A percentile compares a stretch with the other conserved stretches of the same genome.
Conservation (phyloP, 345 rosid species). For the Citrus trifoliata region DNA sequence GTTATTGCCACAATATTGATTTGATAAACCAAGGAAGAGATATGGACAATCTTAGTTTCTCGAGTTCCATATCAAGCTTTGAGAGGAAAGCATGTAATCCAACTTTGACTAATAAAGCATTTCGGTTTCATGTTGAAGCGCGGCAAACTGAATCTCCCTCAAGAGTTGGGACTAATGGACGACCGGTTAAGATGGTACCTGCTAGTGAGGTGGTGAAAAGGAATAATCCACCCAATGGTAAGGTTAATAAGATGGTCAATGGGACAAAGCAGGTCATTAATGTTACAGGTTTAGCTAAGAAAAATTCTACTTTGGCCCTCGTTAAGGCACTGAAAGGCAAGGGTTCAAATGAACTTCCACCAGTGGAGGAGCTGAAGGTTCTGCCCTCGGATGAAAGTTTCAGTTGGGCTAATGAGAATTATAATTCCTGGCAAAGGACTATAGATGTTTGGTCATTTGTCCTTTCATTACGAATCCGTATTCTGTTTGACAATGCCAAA, state of each 20-base stretch:
- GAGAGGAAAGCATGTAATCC: conserved; percentile 32
- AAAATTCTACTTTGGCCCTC: conserved; percentile 32
- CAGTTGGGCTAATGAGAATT: conserved; percentile 95
- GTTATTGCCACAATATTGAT: conserved; percentile 37
- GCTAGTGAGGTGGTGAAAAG: conserved; percentile 59
- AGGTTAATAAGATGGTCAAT: conserved; percentile 50
- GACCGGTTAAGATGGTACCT: conserved; percentile 78
- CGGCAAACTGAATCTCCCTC: conserved; percentile 53
- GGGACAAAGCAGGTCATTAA: conserved; percentile 53
- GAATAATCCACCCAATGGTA: conserved; percentile 32
- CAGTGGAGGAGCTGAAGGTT: conserved; percentile 57
- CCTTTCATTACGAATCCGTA: conserved; percentile 61
- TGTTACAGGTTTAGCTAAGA: conserved; percentile 55
- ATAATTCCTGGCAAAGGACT: conserved; percentile 65
- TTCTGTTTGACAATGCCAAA: conserved; percentile 78
- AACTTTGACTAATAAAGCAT: conserved; percentile 16
- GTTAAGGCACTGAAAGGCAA: conserved; percentile 37
- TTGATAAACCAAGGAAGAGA: conserved; percentile 36
- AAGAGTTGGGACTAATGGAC: conserved; percentile 51
- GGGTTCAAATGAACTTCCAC: conserved; percentile 49
- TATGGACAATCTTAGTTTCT: conserved; percentile 49
- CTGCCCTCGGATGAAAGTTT: conserved; percentile 90
- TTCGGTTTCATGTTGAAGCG: conserved; percentile 50
- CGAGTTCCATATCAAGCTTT: conserved; percentile 38
- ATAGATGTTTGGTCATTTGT: conserved; percentile 92